Evolutionary conservation across 192 early-diverging fungal genomes (phyloP), one percentile per base, ranked within the genome.

Genomic region (Coemansia sp.): DNA sequence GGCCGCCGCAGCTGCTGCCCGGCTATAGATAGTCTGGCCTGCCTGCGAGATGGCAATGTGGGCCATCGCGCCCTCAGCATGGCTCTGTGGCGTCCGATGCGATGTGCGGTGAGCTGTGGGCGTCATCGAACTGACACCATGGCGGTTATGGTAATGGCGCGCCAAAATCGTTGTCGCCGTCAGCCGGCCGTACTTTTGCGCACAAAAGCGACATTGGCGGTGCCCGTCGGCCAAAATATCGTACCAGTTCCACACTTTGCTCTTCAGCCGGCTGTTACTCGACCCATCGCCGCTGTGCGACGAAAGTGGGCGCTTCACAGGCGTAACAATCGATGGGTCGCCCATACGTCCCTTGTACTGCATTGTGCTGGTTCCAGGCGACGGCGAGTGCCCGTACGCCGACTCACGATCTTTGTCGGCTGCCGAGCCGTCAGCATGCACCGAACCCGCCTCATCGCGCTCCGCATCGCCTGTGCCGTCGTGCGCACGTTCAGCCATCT

Each of bases 211-310:
- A 60, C 79, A 82, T 59, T 76, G 74, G 60, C 79, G 74, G 41
- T 69, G 59, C 16, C 79, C 74, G 23, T 82, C 79, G 11, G 66
- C 39, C 45, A 72, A 17, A 43, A 82, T 68, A 21, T 76, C 74
- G 55, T 82, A 82, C 79, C 79, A 82, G 26, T 59, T 66, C 79
- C 79, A 82, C 26, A 82, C 79, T 35, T 72, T 72, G 64, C 79
- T 82, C 61, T 82, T 82, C 12, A 82, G 67, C 22, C 79, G 64
- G 37, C 66, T 71, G 65, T 59, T 68, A 41, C 54, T 47, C 57
- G 59, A 62, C 26, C 61, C 68, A 17, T 66, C 65, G 17, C 58
- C 51, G 52, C 64, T 55, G 11, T 56, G 59, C 29, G 65, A 45
- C 19, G 68, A 62, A 23, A 53, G 61, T 27, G 56, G 57, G 50